Conservation (phyloP, 2,329 filamentous ascomycete species). For the Colletotrichum spinosum region DNA sequence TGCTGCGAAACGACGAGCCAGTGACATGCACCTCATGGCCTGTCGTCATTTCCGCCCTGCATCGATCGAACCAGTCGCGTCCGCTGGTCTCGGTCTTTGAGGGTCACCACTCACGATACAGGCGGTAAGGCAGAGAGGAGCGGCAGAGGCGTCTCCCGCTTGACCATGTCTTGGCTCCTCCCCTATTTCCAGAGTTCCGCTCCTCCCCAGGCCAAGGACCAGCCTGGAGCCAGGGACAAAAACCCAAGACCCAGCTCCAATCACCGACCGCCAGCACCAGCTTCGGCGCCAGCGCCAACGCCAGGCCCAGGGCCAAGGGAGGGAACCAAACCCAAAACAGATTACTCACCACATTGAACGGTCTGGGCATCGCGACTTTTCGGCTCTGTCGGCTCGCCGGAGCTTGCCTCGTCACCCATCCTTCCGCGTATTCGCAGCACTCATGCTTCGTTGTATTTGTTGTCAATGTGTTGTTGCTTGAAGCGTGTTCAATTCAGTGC, state of each 20-base stretch:
- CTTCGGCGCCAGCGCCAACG: too few species aligned
- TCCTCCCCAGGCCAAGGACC: slow-evolving; percentile 16
- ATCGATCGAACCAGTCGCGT: slow-evolving; percentile 15
- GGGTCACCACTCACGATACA: neutral
- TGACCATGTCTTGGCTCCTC: slow-evolving; percentile 9
- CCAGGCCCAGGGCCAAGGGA: slow-evolving; percentile 31
- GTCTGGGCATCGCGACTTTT: slow-evolving; percentile 24
- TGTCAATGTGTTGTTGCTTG: neutral
- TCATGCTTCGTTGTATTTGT: too few species aligned
- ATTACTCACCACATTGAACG: neutral
- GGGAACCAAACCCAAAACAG: slow-evolving; percentile 24
- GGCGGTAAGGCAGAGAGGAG: too few species aligned
- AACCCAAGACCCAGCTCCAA: slow-evolving; percentile 4
- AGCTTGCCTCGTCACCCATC: neutral
- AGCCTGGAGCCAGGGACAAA: neutral
- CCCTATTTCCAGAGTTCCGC: slow-evolving; percentile 33
- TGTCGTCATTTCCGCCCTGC: slow-evolving; percentile 30
- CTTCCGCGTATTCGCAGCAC: too few species aligned
- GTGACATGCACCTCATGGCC: slow-evolving; percentile 12
- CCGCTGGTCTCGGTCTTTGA: neutral
- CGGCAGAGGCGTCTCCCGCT: neutral
- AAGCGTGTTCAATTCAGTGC: too few species aligned
- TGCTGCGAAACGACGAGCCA: slow-evolving; percentile 11
- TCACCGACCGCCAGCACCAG: neutral
- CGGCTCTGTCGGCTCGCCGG: slow-evolving; percentile 21